Evolutionary conservation across 176 grass and related monocot species (phyloP), one percentile per base, ranked within the genome.

Genomic region (Carex myosuroides): DNA sequence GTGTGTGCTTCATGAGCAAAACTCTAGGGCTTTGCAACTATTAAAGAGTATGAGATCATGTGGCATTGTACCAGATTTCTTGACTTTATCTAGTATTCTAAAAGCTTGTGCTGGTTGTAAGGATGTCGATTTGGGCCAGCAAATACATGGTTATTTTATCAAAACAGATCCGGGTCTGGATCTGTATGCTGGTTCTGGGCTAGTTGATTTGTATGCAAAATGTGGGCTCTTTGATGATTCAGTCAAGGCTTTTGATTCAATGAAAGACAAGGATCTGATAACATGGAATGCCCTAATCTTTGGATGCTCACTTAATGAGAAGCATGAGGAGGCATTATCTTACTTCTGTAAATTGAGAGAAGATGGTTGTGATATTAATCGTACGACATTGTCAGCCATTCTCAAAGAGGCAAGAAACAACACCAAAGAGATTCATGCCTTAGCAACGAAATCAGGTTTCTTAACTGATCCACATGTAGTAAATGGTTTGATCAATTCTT

Each of bases 101-200:
- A 95, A 95, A 84, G 89, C 93, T 60, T 95, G 95, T 18, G 81
- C 89, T 37, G 89, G 92, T 66, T 78, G 58, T 68, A 82, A 82
- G 37, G 90, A 86, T 68, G 81, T 95, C 21, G 37, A 73, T 86
- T 90, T 93, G 80, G 92, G 96, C 41, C 13, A 11, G 78, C 95
- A 98, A 91, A 95, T 98, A 70, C 93, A 95, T 83, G 88, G 93
- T 70, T 92, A 86, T 78, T 92, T 95, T 89, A 90, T 95, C 75
- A 91, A 91, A 83, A 83, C 83, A 14, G 64, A 84, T 85, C 87
- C 88, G 14, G 85, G 82, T 88, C 91, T 87, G 30, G 81, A 95
- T 89, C 73, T 63, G 3, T 93, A 88, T 63, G 89, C 94, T 2
- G 85, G 89, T 62, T 90, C 94, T 68, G 91, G 86, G 74, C 88